These are phyloP conservation scores for Ascochyta fabae DNA, from an alignment of 2,329 filamentous ascomycete genomes.

Conservation along the genomic window DNA sequence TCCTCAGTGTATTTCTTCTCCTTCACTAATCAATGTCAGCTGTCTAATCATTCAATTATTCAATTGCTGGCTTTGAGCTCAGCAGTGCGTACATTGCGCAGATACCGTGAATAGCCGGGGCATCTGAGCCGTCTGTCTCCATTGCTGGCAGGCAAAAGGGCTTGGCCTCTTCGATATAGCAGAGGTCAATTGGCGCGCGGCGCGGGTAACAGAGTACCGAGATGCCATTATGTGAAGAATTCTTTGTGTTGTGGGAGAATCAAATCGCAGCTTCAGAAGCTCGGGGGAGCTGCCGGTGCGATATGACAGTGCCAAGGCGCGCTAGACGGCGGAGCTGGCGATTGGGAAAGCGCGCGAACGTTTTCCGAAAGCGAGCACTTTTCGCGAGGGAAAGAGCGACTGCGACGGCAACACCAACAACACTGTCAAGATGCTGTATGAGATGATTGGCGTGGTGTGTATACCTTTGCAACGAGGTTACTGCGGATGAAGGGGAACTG, in stretches of 20 bases:
- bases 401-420: conserved; percentile 14
- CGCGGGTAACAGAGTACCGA: conserved; percentile 41
- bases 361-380: conserved; percentile 31
- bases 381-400: conserved; percentile 18
- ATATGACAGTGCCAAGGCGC: conserved; percentile 13
- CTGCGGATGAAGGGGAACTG: conserved; percentile 6
- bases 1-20: conserved; percentile 92
- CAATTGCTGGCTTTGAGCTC: conserved; percentile 9
- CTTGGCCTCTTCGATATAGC: conserved; percentile 32
- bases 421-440: conserved; percentile 79
- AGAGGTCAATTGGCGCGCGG: conserved; percentile 45
- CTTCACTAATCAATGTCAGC: conserved; percentile 55
- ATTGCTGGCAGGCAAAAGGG: conserved; percentile 34
- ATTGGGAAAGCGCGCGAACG: conserved; percentile 19
- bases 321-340: conserved; percentile 18
- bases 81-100: conserved; percentile 36
- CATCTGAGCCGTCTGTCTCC: conserved; percentile 30
- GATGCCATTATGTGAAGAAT: conserved; percentile 43
- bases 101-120: conserved; percentile 50
- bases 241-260: conserved; percentile 16
- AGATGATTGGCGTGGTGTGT: conserved; percentile 92
- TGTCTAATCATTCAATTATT: background rate
- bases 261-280: conserved; percentile 14
- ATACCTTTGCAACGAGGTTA: background rate
- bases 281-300: conserved; percentile 7